Percentiles rank a stretch among this genome's conserved stretches.
Evolutionary conservation across 129 eudicot species (phyloP).

Genomic region (Ambrosia artemisiifolia): DNA sequence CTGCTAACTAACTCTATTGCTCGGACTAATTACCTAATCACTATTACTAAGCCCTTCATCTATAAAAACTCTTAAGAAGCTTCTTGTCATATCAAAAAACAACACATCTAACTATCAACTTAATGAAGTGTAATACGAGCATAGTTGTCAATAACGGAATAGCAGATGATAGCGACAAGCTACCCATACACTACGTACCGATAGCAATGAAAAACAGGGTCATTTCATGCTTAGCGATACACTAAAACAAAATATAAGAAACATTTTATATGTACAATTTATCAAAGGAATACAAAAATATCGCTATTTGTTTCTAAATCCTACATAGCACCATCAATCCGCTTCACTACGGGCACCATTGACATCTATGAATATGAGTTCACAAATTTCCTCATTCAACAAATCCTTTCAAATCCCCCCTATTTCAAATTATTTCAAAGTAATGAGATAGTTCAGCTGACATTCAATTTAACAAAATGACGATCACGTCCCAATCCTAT

Average conservation of each 20-base stretch:
- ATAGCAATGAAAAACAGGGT: too few species aligned
- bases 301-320: too few species aligned
- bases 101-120: background rate
- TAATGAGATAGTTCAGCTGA: background rate
- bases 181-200: too few species aligned
- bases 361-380: background rate
- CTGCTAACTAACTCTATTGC: background rate
- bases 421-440: background rate
- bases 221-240: too few species aligned
- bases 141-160: too few species aligned
- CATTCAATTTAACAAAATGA: background rate
- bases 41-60: background rate
- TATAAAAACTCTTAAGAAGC: background rate
- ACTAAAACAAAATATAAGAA: too few species aligned
- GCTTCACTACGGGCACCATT: too few species aligned
- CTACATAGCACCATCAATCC: too few species aligned
- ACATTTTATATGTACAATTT: too few species aligned
- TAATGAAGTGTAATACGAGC: background rate
- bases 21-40: background rate
- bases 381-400: background rate
- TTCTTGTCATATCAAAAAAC: background rate
- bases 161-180: too few species aligned
- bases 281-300: too few species aligned
- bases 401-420: background rate
- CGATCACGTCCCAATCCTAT: background rate